A percentile compares a stretch with the other conserved stretches of the same genome.
Evolutionary conservation across 371 early-diverging fungal species (phyloP).

Genomic region (Mucor lusitanicus): DNA sequence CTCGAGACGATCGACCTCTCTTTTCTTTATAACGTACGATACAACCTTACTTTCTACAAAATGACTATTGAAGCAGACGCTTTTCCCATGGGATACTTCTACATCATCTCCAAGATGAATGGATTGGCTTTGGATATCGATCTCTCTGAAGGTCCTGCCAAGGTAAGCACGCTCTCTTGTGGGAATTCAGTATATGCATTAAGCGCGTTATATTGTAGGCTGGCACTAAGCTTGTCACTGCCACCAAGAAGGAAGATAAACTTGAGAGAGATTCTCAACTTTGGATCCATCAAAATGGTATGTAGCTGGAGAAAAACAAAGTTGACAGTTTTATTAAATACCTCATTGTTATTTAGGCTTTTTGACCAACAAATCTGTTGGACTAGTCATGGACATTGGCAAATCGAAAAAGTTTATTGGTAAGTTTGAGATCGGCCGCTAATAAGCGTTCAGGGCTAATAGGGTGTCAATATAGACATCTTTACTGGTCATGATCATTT

Average conservation of each 20-base stretch:
- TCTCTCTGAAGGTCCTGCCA: constrained; percentile 14
- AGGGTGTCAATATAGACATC: constrained; percentile 23
- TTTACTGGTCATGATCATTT: constrained; percentile 42
- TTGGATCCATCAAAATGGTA: constrained; percentile 42
- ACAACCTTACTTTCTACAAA: background rate
- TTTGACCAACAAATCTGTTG: constrained; percentile 44
- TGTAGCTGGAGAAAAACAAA: background rate
- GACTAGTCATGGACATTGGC: constrained; percentile 44
- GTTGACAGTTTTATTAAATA: background rate
- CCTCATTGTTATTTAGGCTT: constrained; percentile 23
- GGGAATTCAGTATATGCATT: background rate
- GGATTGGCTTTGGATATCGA: constrained; percentile 41
- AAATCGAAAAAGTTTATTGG: constrained; percentile 42
- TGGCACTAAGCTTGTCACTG: constrained; percentile 22
- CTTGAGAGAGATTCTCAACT: constrained; percentile 28
- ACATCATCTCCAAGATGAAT: constrained; percentile 40
- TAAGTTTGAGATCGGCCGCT: constrained; percentile 6
- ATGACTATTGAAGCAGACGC: constrained; percentile 30
- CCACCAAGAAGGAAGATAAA: constrained; percentile 15
- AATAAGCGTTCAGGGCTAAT: background rate
- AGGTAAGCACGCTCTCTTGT: constrained; percentile 14
- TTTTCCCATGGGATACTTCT: constrained; percentile 51
- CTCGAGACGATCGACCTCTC: background rate
- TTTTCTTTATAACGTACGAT: background rate
- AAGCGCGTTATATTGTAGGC: constrained; percentile 7